These are phyloP conservation scores for Areca catechu DNA, from an alignment of 176 grass and related monocot genomes.

Conservation along the genomic window DNA sequence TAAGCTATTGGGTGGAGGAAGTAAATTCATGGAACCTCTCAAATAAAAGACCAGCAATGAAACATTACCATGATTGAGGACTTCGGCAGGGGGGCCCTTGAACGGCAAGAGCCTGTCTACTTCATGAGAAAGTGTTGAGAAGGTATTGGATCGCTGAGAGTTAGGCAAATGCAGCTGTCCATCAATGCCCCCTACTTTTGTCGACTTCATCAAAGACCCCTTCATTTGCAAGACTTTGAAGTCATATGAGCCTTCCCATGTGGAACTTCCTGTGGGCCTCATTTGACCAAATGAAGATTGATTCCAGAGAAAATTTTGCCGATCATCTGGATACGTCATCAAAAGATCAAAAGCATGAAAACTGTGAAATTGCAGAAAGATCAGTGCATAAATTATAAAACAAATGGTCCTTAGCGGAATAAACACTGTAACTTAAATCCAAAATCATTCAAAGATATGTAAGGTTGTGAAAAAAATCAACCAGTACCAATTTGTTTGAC, in stretches of 20 bases:
- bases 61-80: conserved; percentile 23
- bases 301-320: conserved; percentile 53
- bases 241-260: conserved; percentile 42
- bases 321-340: conserved; percentile 40
- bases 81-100: background rate
- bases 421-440: too few species aligned
- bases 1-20: background rate
- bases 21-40: background rate
- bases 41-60: too few species aligned
- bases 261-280: conserved; percentile 38
- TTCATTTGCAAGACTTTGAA: conserved; percentile 44
- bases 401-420: background rate
- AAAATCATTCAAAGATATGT: too few species aligned
- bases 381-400: conserved; percentile 4
- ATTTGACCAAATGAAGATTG: conserved; percentile 47
- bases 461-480: too few species aligned
- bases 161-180: conserved; percentile 35
- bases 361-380: background rate
- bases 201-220: conserved; percentile 33
- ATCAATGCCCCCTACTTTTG: conserved; percentile 27
- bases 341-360: conserved; percentile 9
- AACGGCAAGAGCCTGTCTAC: conserved; percentile 17
- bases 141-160: conserved; percentile 4
- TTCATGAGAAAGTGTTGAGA: conserved; percentile 12
- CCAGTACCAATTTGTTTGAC: too few species aligned